Base-by-base conservation (phyloP, 805 yeast genomes). In the Spathaspora sp. region DNA sequence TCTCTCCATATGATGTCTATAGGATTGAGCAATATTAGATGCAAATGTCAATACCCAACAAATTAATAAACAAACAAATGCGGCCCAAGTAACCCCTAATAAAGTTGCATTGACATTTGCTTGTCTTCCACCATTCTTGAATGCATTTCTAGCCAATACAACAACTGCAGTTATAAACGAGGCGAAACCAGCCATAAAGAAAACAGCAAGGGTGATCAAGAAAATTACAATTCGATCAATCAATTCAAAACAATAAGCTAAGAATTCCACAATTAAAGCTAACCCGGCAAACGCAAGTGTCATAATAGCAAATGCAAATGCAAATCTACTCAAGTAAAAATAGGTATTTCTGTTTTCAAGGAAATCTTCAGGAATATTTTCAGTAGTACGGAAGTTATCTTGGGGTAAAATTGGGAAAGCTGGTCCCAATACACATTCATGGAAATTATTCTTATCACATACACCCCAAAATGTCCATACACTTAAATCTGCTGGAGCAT, bases 361-460 rank as follows among this genome's bases (percentile, higher is more conserved):
- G 50, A 86, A 86, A 51, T 73, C 76, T 5, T 59, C 50, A 48
- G 91, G 91, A 31, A 86, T 77, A 52, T 73, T 77, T 1, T 59
- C 59, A 17, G 72, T 61, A 49, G 85, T 75, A 50, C 75, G 75
- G 60, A 90, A 90, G 72, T 89, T 89, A 60, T 81, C 82, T 46
- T 68, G 79, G 28, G 97, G 97, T 23, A 96, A 87, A 64, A 91
- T 82, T 43, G 97, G 90, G 69, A 77, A 85, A n/a, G 89, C 97
- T 17, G 97, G 87, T 12, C 83, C 81, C 44, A 77, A 65, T 45
- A 67, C 64, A 61, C 78, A 78, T 18, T 67, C 52, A 44, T 82
- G 66, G 70, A 90, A 90, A 67, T 82, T 76, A 43, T 63, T 55
- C 50, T 80, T 79, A 55, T 78, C 76, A 66, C 89, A 84, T 45